These are phyloP conservation scores for Syzygium oleosum DNA, from an alignment of 345 rosid genomes.

Conservation along the genomic window DNA sequence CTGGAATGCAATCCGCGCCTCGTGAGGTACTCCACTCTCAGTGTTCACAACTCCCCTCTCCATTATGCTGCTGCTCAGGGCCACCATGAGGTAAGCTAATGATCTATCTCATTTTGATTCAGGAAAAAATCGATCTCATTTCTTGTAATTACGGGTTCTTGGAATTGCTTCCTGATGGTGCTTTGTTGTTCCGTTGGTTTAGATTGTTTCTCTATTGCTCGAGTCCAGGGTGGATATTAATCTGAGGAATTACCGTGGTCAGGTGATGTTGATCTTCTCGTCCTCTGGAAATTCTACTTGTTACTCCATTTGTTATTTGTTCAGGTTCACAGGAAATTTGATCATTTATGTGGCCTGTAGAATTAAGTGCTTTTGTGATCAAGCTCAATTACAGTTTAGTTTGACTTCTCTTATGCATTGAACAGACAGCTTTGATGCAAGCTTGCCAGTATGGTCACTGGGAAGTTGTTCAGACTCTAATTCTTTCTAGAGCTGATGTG, in stretches of 20 bases:
- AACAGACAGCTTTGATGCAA: slow-evolving; percentile 98
- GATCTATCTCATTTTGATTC: background rate
- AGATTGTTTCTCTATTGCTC: slow-evolving; percentile 90
- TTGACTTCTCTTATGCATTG: background rate
- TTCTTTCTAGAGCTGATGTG: slow-evolving; percentile 87
- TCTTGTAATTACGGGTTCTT: background rate
- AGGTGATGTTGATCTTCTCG: slow-evolving; percentile 33
- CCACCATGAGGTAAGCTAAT: slow-evolving; percentile 71
- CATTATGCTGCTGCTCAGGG: slow-evolving; percentile 98
- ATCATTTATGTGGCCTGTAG: background rate
- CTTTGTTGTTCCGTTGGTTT: slow-evolving; percentile 3
- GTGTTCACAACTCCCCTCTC: slow-evolving; percentile 87
- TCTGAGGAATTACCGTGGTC: slow-evolving; percentile 94
- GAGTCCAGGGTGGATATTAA: slow-evolving; percentile 95
- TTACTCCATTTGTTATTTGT: background rate
- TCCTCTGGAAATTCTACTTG: background rate
- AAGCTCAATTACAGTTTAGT: background rate
- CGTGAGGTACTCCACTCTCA: slow-evolving; percentile 79
- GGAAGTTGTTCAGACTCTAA: slow-evolving; percentile 82
- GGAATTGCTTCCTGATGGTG: slow-evolving; percentile 2
- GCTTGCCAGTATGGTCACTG: slow-evolving; percentile 98
- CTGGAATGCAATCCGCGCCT: slow-evolving; percentile 86
- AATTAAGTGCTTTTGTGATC: background rate
- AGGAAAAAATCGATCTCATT: background rate
- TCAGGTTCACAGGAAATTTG: background rate